Base-by-base conservation (phyloP, 2,329 filamentous ascomycete genomes). In the Eurotiales sp. region DNA sequence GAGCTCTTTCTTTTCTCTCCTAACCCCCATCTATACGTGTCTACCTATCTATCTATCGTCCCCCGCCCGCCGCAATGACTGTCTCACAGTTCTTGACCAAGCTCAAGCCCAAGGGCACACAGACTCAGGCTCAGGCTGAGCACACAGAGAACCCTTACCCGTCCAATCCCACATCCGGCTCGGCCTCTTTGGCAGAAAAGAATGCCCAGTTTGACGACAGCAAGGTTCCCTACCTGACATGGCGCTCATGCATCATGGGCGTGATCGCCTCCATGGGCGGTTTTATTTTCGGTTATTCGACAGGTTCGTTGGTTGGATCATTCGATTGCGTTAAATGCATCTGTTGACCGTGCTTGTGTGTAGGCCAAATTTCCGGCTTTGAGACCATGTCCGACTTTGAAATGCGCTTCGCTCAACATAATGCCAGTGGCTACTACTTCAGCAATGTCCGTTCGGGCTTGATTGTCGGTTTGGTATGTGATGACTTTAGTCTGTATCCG, bases 191-290 rank as follows among this genome's bases (percentile, higher is more conserved):
- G 17, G 52, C 58, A 2, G 68, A 71, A 59, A 70, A 70, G 56
- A 60, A 67, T 55, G 54, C 57, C 36, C 59, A 59, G 8, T 56
- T 69, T 39, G 70, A 74, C 56, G 69, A 74, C 37, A 70, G 70
- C 42, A 72, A 72, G 12, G 65, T 74, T 55, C 64, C 66, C 30
- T 70, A 72, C 43, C 52, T 76, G 47, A 75, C 73, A 51, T 66
- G 66, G 62, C 66, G 69, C 5, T 70, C 72, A 0, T 66, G 73
- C 53, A 63, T 72, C 52, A 68, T 76, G 55, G 72, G 72, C 44
- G 45, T 75, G 34, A 64, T 74, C 51, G 72, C 74, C 37, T 75
- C 72, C 5, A 75, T 76, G 69, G 73, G 73, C 56, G 73, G 73
- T 55, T 71, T 76, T 58, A 70, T 75, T 52, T 75, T 75, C 57